A percentile compares a stretch with the other conserved stretches of the same genome.
phyloP scores from a whole-genome alignment of 169 alveolate genomes.

The Besnoitia besnoiti region DNA sequence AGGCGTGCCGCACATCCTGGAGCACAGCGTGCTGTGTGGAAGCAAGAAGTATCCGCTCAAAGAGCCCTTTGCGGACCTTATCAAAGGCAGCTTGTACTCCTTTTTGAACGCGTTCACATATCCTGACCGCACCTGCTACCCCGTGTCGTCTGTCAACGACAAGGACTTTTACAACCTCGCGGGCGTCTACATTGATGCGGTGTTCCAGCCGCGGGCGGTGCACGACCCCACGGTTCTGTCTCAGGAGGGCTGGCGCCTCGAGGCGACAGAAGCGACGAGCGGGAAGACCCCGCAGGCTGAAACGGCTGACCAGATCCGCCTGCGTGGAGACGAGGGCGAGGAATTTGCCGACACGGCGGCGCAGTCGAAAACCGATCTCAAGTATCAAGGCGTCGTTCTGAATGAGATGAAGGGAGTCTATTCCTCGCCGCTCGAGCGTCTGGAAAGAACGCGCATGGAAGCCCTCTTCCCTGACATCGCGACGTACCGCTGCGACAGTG shows the following conservation, averaged over 20 bases:
- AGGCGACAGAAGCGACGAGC: neutral
- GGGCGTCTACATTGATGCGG: slow-evolving; percentile 84
- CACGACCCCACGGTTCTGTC: slow-evolving; percentile 78
- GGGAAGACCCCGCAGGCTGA: slow-evolving; percentile 1
- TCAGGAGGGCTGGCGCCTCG: slow-evolving; percentile 89
- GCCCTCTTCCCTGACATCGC: slow-evolving; percentile 69
- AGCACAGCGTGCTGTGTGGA: slow-evolving; percentile 89
- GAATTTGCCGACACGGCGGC: neutral
- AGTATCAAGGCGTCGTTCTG: slow-evolving; percentile 71
- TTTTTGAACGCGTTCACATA: slow-evolving; percentile 87
- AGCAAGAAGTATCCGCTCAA: slow-evolving; percentile 82
- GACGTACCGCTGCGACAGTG: slow-evolving; percentile 79
- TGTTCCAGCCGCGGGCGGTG: slow-evolving; percentile 77
- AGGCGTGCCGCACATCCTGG: slow-evolving; percentile 86
- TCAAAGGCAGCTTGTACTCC: slow-evolving; percentile 84
- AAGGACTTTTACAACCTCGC: slow-evolving; percentile 81
- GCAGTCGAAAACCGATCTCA: neutral
- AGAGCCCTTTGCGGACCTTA: slow-evolving; percentile 82
- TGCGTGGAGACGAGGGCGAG: neutral
- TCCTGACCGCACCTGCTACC: slow-evolving; percentile 87
- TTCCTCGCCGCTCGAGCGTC: slow-evolving; percentile 43
- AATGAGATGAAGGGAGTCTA: slow-evolving; percentile 75
- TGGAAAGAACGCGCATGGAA: slow-evolving; percentile 44
- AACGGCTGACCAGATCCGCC: neutral
- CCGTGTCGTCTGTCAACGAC: slow-evolving; percentile 85